phyloP scores from a whole-genome alignment of 202 grass and related monocot species.

The Digitaria exilis region DNA sequence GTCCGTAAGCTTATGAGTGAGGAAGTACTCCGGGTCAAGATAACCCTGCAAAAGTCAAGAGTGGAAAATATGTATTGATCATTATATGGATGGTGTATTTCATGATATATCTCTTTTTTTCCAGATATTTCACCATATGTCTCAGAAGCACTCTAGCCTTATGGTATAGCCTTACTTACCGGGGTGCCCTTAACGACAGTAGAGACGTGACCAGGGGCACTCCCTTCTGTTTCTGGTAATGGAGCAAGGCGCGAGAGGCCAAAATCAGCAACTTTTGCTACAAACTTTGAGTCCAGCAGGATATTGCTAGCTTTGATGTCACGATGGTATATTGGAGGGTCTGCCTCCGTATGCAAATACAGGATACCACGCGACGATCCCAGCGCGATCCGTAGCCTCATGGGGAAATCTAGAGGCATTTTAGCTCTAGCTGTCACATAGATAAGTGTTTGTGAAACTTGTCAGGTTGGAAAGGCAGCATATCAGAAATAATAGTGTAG shows the following conservation, averaged over 20 bases:
- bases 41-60: conserved; percentile 68
- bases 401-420: conserved; percentile 72
- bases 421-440: conserved; percentile 58
- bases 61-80: neutral
- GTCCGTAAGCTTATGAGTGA: conserved; percentile 94
- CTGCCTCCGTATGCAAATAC: conserved; percentile 92
- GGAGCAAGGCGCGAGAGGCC: conserved; percentile 89
- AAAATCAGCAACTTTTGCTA: conserved; percentile 97
- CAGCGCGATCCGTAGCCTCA: conserved; percentile 80
- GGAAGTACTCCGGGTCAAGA: conserved; percentile 99
- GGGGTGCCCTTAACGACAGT: conserved; percentile 97
- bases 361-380: conserved; percentile 81
- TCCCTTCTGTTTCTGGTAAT: conserved; percentile 64
- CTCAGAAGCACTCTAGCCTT: neutral
- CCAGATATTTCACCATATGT: no score
- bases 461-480: conserved; percentile 10
- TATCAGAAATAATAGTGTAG: neutral
- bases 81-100: neutral
- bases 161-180: conserved; percentile 55
- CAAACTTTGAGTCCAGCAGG: conserved; percentile 77
- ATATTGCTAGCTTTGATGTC: conserved; percentile 98
- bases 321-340: conserved; percentile 93
- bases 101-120: neutral
- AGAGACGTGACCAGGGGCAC: conserved; percentile 73
- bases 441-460: conserved; percentile 18